Conservation (phyloP, 2,329 filamentous ascomycete species). For the Stagonosporopsis cucurbitacearum region DNA sequence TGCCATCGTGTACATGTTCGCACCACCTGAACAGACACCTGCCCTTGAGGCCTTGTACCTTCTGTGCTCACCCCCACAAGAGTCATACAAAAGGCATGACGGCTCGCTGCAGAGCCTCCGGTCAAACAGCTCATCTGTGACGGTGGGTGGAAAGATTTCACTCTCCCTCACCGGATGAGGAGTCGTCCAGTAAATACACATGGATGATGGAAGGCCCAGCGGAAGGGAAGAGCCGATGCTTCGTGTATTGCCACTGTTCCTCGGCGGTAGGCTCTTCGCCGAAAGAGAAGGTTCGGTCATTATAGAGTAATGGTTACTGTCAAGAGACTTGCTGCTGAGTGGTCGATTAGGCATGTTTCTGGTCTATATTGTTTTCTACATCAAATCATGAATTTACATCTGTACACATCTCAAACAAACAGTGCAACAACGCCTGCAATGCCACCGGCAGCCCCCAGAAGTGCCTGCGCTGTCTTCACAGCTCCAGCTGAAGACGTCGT, state of each 20-base stretch:
- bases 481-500: constrained; percentile 7
- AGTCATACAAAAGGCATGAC: background rate
- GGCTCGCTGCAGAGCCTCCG: background rate
- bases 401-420: background rate
- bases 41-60: background rate
- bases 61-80: background rate
- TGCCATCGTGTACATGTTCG: background rate
- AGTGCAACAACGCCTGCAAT: constrained; percentile 6
- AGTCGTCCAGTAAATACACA: background rate
- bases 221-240: background rate
- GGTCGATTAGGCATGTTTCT: background rate
- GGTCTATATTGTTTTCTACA: background rate
- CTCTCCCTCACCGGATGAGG: constrained; percentile 1
- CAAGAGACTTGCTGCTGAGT: background rate
- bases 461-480: constrained; percentile 6
- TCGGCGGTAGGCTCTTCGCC: background rate
- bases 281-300: background rate
- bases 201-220: background rate
- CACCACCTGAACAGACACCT: background rate
- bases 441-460: constrained; percentile 10
- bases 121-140: background rate
- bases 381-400: too few species aligned
- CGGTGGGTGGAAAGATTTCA: background rate
- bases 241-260: background rate
- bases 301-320: background rate